Evolutionary conservation across 768 basidiomycete genomes (phyloP).

Genomic region (Pisolithus sp.): DNA sequence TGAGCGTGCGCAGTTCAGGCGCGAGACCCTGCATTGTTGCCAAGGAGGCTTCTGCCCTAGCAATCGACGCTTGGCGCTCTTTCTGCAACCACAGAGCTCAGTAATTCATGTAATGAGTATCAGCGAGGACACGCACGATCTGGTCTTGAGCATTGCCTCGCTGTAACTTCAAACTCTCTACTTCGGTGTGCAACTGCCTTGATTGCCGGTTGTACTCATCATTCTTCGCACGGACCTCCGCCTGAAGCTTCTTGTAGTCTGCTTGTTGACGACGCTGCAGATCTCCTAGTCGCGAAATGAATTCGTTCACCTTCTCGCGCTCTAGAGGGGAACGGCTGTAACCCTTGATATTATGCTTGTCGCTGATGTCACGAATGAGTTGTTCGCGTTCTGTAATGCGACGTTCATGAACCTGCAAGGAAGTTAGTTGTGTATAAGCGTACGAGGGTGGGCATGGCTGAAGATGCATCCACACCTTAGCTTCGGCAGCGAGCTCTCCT

Average conservation of each 20-base stretch:
- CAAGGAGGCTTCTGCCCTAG: slow-evolving; percentile 45
- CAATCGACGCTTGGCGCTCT: slow-evolving; percentile 48
- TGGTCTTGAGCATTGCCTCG: slow-evolving; percentile 47
- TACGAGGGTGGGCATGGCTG: background rate
- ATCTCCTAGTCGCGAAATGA: slow-evolving; percentile 59
- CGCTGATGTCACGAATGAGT: slow-evolving; percentile 62
- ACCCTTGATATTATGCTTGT: slow-evolving; percentile 66
- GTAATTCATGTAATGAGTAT: background rate
- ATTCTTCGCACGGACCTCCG: slow-evolving; percentile 47
- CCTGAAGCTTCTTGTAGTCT: slow-evolving; percentile 66
- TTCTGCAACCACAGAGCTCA: slow-evolving; percentile 23
- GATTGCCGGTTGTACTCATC: slow-evolving; percentile 62
- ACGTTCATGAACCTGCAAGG: slow-evolving; percentile 59
- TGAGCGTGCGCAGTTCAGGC: slow-evolving; percentile 45
- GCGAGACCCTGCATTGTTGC: slow-evolving; percentile 52
- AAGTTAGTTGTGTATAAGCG: background rate
- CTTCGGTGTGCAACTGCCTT: slow-evolving; percentile 47
- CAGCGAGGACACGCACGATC: slow-evolving; percentile 38
- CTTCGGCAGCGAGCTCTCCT: slow-evolving; percentile 67
- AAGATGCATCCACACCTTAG: slow-evolving; percentile 43
- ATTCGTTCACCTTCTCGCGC: slow-evolving; percentile 65
- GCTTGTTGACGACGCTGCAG: slow-evolving; percentile 54
- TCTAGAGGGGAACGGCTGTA: slow-evolving; percentile 67
- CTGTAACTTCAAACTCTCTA: slow-evolving; percentile 50
- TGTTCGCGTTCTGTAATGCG: slow-evolving; percentile 67